A percentile compares a stretch with the other conserved stretches of the same genome.
Evolutionary conservation across 768 basidiomycete species (phyloP).

Genomic region (Tylopilus sp.): DNA sequence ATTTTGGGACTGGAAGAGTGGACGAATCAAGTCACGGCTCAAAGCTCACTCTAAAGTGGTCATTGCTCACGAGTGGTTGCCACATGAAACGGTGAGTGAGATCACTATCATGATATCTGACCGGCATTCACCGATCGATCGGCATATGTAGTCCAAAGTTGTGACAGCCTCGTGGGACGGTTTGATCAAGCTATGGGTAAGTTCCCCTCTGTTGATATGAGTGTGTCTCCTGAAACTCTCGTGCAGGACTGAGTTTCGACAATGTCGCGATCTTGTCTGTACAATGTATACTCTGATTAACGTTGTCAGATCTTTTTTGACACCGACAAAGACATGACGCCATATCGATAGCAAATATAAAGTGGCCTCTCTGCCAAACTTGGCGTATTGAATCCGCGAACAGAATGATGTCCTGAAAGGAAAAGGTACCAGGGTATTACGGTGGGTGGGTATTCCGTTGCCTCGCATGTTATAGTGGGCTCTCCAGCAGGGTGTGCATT

Average conservation of each 20-base stretch:
- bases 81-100: conserved; percentile 86
- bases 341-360: conserved; percentile 4
- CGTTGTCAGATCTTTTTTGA: background rate
- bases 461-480: conserved; percentile 2
- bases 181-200: conserved; percentile 94
- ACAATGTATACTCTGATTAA: conserved; percentile 9
- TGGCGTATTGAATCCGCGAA: background rate
- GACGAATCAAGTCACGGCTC: conserved; percentile 86
- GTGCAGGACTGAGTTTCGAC: conserved; percentile 30
- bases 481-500: background rate
- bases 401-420: background rate
- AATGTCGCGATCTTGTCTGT: background rate
- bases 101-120: background rate
- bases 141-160: conserved; percentile 75
- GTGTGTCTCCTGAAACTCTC: conserved; percentile 2
- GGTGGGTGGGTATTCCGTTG: background rate
- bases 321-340: background rate
- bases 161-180: conserved; percentile 98
- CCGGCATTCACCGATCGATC: conserved; percentile 18
- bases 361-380: background rate
- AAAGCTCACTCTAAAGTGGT: conserved; percentile 95
- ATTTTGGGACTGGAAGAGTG: conserved; percentile 99
- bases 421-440: background rate
- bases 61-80: conserved; percentile 96
- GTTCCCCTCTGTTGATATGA: conserved; percentile 24